Evolutionary conservation across 768 basidiomycete species (phyloP), one percentile per base, ranked within the genome.

Genomic region (Mycena vitilis): DNA sequence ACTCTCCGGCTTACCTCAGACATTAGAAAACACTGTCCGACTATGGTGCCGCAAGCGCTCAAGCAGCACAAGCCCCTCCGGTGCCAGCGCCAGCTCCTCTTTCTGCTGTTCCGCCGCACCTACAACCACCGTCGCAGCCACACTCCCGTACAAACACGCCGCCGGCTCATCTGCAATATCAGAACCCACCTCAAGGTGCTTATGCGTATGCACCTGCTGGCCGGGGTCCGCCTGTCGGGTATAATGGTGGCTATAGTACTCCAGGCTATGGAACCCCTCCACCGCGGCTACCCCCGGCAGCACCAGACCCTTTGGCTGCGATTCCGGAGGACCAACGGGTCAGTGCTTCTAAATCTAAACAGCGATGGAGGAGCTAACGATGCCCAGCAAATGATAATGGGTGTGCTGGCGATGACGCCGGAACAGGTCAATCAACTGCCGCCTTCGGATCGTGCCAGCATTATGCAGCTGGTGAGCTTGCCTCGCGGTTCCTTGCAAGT

Each of bases 391-490:
- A 88, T 95, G 79, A 89, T 96, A 44, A 85, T 93, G 81, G 90
- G 90, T 60, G 91, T 96, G 4, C 74, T 96, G 63, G 82, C 87
- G 42, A 92, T 98, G 90, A 92, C 93, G 1, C 88, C 90, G 2
- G 95, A 94, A 45, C 94, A 98, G 76, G 90, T 98, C 65, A 88
- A 89, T 57, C 82, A 83, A 69, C 79, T 97, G 42, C 91, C 94
- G 12, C 89, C 91, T 1, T 79, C 84, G 6, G 95, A 96, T 73
- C 85, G 92, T 34, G 85, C 88, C 13, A 93, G 88, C 40, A 91
- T 95, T 71, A 86, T 95, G 73, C 93, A 95, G 80, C 82, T 98
- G 75, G 95, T 95, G 47, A 72, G 92, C 18, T 86, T 38, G 62
- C 10, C 38, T 51, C n/a, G 0, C 15, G 15, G 13, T 57, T 65